Evolutionary conservation across 2,329 filamentous ascomycete genomes (phyloP), one percentile per base, ranked within the genome.

Genomic region (Myotisia sp.): DNA sequence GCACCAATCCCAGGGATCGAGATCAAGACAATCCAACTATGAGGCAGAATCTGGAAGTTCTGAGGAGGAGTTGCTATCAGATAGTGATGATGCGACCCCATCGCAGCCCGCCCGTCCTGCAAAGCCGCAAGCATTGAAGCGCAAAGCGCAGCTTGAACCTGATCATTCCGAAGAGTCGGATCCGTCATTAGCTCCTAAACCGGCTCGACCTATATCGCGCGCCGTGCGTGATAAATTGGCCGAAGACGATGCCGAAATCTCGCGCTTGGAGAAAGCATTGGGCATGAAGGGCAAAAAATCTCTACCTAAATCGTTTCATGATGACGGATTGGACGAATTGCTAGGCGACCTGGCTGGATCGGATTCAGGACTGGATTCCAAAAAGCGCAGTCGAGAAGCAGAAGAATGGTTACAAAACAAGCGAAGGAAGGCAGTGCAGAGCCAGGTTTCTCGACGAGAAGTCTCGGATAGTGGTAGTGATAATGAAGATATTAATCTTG

Each of bases 201-300:
- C 35, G 2, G 35, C 32, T 7, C 34, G 26, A 3, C 49, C 50
- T 33, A 34, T 58, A 16, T 55, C 62, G 0, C 51, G 49, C 39
- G 47, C 46, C 0, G 62, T 74, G n/a, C 72, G 68, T 49, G 69
- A 76, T 3, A 74, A 71, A 45, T 62, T 94, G 3, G 76, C 72
- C 1, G 67, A 82, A 41, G 87, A 98, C 38, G 85, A 95, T 49
- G 81, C 76, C 2, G 84, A 93, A 46, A 95, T 98, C 45, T 77
- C 79, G 13, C 76, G 76, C 2, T 63, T 94, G 20, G 90, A 98
- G 60, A 85, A 78, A 54, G 92, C 82, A 49, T 62, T 98, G 3
- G 87, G 90, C 0, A 68, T 50, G 5, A 82, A 77, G 50, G 73
- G 74, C 16, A 79, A 78, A 40, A 92, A 84, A 49, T 76, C 71